Base-by-base conservation (phyloP, 345 rosid genomes). In the Reutealis trisperma region DNA sequence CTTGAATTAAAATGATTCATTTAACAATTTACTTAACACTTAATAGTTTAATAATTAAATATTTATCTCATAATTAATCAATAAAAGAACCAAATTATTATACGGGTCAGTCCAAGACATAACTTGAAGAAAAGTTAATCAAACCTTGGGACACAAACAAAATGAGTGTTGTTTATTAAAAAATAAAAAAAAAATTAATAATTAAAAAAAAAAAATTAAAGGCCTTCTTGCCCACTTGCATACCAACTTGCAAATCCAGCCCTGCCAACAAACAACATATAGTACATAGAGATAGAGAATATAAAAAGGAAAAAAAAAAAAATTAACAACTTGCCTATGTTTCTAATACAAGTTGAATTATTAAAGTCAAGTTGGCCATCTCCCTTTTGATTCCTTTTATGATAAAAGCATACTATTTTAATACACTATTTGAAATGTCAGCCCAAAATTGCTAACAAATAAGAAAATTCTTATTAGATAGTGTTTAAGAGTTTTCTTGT, bases 211-310 rank as follows among this genome's bases (percentile, higher is more conserved):
- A 47, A 47, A 47, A 24, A 25, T 5, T 30, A 25, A 9, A 24
- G n/a, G 41, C 73, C 65, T 67, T 9, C 66, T 67, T 65, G 60
- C 59, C 81, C 42, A 64, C 72, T 64, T 72, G 76, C 67, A 22
- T 10, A 10, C 18, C 60, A 14, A 64, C 22, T 52, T 42, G 49
- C 76, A 41, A 8, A 30, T 18, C 13, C 54, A 37, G 49, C 63
- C 16, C 72, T 47, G 8, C 22, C 13, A 63, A 14, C 63, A 42
- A 11, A 19, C 45, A 52, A 55, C 49, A 74, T 25, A 59, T 27
- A 14, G 69, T 45, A 4, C 59, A 49, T 8, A 19, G 15, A 54
- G 51, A 42, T 61, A 25, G 27, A 41, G 14, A 24, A 52, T 52
- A 64, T 64, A 51, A 74, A 74, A 74, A 30, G 24, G 1, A 32